These are phyloP conservation scores for Colletotrichum sp. DNA, from an alignment of 2,329 filamentous ascomycete species.

Conservation along the genomic window DNA sequence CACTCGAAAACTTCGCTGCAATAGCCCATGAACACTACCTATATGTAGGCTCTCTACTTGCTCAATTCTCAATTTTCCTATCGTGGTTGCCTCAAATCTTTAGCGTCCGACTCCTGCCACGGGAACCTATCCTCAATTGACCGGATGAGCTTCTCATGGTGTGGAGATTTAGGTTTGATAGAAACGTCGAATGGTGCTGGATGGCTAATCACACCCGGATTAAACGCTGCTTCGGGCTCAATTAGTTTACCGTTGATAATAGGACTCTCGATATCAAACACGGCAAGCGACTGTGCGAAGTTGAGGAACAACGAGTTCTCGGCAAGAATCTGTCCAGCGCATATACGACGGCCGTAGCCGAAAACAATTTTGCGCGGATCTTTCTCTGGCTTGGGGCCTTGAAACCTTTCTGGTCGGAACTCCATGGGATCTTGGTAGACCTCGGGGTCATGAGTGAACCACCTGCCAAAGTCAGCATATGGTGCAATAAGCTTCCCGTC, in stretches of 20 bases:
- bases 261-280: constrained; percentile 13
- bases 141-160: background rate
- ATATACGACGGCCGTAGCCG: constrained; percentile 25
- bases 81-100: rapidly evolving
- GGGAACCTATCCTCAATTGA: background rate
- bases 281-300: constrained; percentile 47
- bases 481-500: too few relatives aligned
- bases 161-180: background rate
- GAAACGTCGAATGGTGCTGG: background rate
- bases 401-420: background rate
- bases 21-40: too few relatives aligned
- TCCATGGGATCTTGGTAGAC: constrained; percentile 55
- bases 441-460: constrained; percentile 62
- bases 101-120: background rate
- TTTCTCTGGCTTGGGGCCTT: background rate
- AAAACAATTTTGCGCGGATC: background rate
- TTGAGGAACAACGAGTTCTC: constrained; percentile 26
- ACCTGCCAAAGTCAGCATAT: background rate
- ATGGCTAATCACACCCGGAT: background rate
- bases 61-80: rapidly evolving
- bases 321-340: constrained; percentile 22
- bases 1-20: too few relatives aligned
- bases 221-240: background rate
- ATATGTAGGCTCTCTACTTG: too few relatives aligned
- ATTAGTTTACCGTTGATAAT: background rate